phyloP scores from a whole-genome alignment of 2,329 filamentous ascomycete species.

The Microthyrium microscopicum region DNA sequence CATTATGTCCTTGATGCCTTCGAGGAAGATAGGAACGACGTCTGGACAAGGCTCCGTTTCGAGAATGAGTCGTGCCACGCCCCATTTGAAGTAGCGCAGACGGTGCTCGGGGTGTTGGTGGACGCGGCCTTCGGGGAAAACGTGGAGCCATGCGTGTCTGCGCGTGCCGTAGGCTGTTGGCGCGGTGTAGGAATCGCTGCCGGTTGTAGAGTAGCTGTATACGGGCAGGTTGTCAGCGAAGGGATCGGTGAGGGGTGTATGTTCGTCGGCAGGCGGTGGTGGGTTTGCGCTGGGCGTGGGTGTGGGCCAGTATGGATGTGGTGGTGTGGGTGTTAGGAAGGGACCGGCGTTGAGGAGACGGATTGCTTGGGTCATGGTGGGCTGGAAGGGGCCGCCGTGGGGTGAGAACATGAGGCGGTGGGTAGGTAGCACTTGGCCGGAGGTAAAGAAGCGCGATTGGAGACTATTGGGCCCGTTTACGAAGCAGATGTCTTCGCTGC shows the following conservation, averaged over 20 bases:
- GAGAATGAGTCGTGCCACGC: constrained; percentile 75
- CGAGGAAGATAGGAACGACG: constrained; percentile 85
- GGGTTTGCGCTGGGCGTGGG: too few species aligned
- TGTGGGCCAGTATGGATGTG: constrained; percentile 12
- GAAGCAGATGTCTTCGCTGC: constrained; percentile 92
- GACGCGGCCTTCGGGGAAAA: constrained; percentile 90
- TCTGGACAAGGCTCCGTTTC: constrained; percentile 78
- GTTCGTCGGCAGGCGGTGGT: constrained; percentile 11
- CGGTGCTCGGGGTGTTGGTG: constrained; percentile 67
- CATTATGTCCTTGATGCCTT: constrained; percentile 81
- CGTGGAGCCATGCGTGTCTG: constrained; percentile 73
- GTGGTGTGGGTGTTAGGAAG: constrained; percentile 19
- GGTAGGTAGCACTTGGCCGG: constrained; percentile 80
- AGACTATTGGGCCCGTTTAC: constrained; percentile 53
- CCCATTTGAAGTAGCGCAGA: constrained; percentile 98
- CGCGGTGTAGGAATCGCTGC: constrained; percentile 47
- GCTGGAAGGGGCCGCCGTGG: constrained; percentile 75
- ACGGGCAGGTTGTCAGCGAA: constrained; percentile 36
- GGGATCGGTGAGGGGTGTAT: constrained; percentile 24
- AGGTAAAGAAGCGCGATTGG: constrained; percentile 63
- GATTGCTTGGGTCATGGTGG: constrained; percentile 73
- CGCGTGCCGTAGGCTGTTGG: constrained; percentile 56
- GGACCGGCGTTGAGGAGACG: constrained; percentile 55
- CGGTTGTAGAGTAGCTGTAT: constrained; percentile 49
- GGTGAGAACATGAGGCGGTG: constrained; percentile 66